Percentiles rank a stretch among this genome's conserved stretches.
These are phyloP conservation scores for Coemansia sp. DNA, from an alignment of 192 early-diverging fungal genomes.

Conservation along the genomic window DNA sequence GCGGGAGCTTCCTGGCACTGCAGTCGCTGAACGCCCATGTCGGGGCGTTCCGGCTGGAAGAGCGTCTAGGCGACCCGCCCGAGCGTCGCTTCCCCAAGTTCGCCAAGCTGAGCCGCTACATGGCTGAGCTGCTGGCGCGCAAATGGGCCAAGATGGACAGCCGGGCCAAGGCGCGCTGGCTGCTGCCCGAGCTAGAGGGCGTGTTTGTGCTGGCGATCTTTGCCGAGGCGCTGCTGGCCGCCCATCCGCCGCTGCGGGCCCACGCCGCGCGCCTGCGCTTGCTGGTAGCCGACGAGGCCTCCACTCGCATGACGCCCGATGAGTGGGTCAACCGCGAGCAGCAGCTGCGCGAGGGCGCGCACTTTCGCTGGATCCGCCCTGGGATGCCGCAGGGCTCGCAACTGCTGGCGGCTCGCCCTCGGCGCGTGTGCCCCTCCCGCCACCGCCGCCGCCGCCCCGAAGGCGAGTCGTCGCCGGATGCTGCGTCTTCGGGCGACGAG, in stretches of 20 bases:
- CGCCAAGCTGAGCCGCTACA: slow-evolving; percentile 79
- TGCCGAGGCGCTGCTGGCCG: slow-evolving; percentile 26
- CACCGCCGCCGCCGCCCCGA: too few relatives aligned
- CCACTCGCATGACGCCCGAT: slow-evolving; percentile 29
- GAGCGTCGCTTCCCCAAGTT: slow-evolving; percentile 87
- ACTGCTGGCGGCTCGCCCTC: slow-evolving; percentile 35
- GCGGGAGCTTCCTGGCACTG: slow-evolving; percentile 79
- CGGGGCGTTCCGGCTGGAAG: slow-evolving; percentile 67
- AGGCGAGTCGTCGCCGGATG: too few relatives aligned
- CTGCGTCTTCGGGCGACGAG: not conserved
- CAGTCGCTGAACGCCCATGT: slow-evolving; percentile 77
- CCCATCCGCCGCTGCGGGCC: slow-evolving; percentile 8
- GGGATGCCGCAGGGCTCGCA: slow-evolving; percentile 40
- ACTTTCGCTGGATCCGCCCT: slow-evolving; percentile 44
- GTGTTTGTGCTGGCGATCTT: slow-evolving; percentile 48
- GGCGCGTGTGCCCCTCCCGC: too few relatives aligned
- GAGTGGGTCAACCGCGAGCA: slow-evolving; percentile 47
- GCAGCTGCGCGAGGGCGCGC: slow-evolving; percentile 40
- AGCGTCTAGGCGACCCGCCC: slow-evolving; percentile 66
- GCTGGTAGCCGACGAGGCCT: slow-evolving; percentile 24
- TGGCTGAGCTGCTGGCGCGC: slow-evolving; percentile 55
- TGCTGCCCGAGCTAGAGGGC: slow-evolving; percentile 54
- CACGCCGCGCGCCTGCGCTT: slow-evolving; percentile 16
- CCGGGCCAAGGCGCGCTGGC: slow-evolving; percentile 14
- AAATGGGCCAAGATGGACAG: slow-evolving; percentile 45